These are phyloP conservation scores for Silene noctiflora DNA, from an alignment of 179 eudicot species.

Conservation along the genomic window DNA sequence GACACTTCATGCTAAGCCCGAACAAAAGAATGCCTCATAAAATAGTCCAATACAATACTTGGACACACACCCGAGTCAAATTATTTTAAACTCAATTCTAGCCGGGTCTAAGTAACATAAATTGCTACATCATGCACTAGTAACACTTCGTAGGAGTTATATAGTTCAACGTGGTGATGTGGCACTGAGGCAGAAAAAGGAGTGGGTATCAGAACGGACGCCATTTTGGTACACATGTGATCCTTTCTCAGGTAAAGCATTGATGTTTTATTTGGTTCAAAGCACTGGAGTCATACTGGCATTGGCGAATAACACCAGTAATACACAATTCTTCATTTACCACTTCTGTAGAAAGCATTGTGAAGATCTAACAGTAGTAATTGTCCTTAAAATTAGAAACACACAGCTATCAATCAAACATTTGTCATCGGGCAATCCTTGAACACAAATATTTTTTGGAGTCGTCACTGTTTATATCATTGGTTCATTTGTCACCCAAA, in stretches of 20 bases:
- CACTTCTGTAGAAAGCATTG: background rate
- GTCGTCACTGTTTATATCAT: background rate
- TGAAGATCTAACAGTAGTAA: background rate
- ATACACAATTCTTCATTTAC: no score
- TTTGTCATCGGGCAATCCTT: background rate
- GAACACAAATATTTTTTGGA: background rate
- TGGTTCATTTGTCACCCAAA: background rate
- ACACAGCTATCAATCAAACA: background rate
- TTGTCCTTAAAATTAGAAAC: background rate
- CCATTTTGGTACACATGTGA: background rate
- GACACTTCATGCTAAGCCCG: background rate
- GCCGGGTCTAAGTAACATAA: no score
- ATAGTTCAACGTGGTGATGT: background rate
- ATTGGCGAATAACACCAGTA: no score
- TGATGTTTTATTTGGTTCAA: no score
- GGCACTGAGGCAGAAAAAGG: no score
- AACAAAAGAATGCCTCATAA: background rate
- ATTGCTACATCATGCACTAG: background rate
- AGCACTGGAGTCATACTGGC: no score
- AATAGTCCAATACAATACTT: background rate
- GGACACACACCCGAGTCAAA: background rate
- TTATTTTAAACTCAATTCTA: no score
- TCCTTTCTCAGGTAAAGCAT: background rate
- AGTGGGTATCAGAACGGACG: background rate
- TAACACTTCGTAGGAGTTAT: background rate